These are phyloP conservation scores for Otatea glauca DNA, from an alignment of 176 grass and related monocot species.

Conservation along the genomic window DNA sequence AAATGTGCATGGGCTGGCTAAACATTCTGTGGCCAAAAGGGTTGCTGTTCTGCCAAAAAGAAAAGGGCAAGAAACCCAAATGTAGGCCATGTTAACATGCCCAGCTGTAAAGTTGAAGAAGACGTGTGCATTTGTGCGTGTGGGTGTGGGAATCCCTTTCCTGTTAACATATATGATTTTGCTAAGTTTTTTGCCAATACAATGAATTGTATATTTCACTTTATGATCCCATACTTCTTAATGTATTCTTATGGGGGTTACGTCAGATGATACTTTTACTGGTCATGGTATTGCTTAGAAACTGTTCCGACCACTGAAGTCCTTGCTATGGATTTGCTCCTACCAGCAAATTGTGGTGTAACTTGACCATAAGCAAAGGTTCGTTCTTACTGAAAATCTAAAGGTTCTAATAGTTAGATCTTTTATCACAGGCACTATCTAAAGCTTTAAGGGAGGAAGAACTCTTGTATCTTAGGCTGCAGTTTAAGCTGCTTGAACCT, in stretches of 20 bases:
- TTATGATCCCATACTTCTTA: constrained; percentile 10
- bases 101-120: background rate
- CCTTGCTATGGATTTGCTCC: background rate
- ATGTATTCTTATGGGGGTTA: background rate
- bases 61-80: background rate
- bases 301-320: background rate
- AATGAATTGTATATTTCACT: constrained; percentile 6
- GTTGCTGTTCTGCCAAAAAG: background rate
- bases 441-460: constrained; percentile 91
- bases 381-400: constrained; percentile 1
- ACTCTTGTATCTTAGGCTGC: constrained; percentile 80
- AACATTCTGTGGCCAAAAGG: background rate
- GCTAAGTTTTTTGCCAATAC: constrained; percentile 31
- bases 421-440: constrained; percentile 74
- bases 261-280: constrained; percentile 8
- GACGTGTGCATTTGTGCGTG: background rate
- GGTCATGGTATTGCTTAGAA: constrained; percentile 6
- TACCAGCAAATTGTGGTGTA: constrained; percentile 26
- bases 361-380: constrained; percentile 1
- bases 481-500: constrained; percentile 86
- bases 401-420: constrained; percentile 27
- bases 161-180: background rate
- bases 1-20: constrained; percentile 20
- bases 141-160: background rate
- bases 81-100: background rate